Conservation (phyloP, 768 basidiomycete species). For the Psilocybe cyanescens region DNA sequence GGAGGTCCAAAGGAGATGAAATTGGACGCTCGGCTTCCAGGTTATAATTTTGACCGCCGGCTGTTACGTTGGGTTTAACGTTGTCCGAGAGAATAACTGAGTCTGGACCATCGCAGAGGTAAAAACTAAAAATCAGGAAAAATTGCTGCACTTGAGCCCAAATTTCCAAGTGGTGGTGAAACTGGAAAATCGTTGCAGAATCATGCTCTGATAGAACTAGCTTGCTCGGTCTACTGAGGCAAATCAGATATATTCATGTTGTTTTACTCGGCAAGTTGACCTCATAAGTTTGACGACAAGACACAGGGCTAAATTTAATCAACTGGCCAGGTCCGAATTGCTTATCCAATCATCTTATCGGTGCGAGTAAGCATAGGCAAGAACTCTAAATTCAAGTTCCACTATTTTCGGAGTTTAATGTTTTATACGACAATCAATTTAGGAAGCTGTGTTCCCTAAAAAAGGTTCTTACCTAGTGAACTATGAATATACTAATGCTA, state of each 20-base stretch:
- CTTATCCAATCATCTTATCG: neutral
- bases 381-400: neutral
- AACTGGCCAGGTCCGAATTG: neutral
- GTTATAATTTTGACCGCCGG: neutral
- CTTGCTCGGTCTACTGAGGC: too few species aligned
- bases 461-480: constrained; percentile 1
- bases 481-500: neutral
- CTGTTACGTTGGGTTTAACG: neutral
- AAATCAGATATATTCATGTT: too few species aligned
- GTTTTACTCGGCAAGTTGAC: too few species aligned
- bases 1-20: neutral
- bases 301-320: neutral
- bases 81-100: neutral
- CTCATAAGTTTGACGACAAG: too few species aligned
- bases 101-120: too few species aligned
- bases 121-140: too few species aligned
- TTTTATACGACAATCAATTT: constrained; percentile 9
- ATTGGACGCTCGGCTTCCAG: neutral
- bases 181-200: too few species aligned
- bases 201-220: too few species aligned
- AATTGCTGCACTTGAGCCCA: too few species aligned
- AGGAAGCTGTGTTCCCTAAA: constrained; percentile 17
- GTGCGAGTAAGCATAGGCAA: neutral
- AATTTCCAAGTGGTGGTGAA: too few species aligned
- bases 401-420: neutral